Evolutionary conservation across 2,329 filamentous ascomycete species (phyloP).

Genomic region (Aspergillus terreus): DNA sequence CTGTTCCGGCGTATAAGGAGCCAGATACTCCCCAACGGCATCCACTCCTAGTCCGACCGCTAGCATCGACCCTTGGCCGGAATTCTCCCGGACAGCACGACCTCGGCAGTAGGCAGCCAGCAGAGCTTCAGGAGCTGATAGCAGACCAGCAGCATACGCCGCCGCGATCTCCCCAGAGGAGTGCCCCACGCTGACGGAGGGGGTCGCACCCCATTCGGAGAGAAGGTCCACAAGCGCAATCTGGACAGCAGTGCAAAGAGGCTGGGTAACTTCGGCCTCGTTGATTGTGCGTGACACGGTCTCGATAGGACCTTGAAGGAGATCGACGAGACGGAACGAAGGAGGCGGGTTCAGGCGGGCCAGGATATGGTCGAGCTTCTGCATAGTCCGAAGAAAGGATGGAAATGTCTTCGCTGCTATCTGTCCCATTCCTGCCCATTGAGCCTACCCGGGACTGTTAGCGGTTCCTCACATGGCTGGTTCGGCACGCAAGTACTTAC

Average conservation of each 20-base stretch:
- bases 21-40: conserved; percentile 2
- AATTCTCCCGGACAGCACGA: background rate
- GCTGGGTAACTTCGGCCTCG: conserved; percentile 19
- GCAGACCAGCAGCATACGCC: conserved; percentile 21
- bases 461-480: too few relatives aligned
- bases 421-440: too few relatives aligned
- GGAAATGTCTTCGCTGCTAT: too few relatives aligned
- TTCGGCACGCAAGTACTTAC: too few relatives aligned
- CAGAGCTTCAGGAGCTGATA: background rate
- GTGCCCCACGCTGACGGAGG: conserved; percentile 22
- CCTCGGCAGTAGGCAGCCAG: conserved; percentile 1
- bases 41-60: conserved; percentile 5
- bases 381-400: too few relatives aligned
- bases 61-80: conserved; percentile 5
- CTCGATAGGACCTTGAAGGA: too few relatives aligned
- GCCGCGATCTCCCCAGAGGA: conserved; percentile 31
- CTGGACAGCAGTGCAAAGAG: conserved; percentile 28
- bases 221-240: conserved; percentile 27
- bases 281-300: conserved; percentile 5
- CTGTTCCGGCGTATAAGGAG: conserved; percentile 6
- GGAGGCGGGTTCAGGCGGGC: background rate
- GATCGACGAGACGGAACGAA: too few relatives aligned
- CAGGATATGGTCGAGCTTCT: background rate
- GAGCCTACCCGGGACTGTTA: too few relatives aligned
- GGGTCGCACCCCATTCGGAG: conserved; percentile 12